A percentile compares a stretch with the other conserved stretches of the same genome.
Conservation (phyloP, 2,329 filamentous ascomycete species). For the Cadophora sp. region DNA sequence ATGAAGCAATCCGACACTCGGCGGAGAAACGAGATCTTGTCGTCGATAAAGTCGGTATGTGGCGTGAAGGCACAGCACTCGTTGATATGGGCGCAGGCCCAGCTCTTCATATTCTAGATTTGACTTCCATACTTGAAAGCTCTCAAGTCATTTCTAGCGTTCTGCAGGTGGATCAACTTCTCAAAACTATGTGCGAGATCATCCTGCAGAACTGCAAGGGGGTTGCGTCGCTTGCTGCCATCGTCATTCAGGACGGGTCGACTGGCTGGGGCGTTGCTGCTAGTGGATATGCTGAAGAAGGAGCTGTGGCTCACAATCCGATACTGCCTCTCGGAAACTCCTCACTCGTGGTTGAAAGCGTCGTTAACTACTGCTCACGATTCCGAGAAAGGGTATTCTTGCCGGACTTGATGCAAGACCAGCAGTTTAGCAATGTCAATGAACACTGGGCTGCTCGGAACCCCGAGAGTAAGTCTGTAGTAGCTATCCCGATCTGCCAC, state of each 20-base stretch:
- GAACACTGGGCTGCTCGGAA: constrained; percentile 73
- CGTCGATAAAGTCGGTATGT: constrained; percentile 63
- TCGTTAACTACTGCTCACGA: constrained; percentile 77
- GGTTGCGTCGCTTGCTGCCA: constrained; percentile 73
- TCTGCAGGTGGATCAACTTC: constrained; percentile 74
- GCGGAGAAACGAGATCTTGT: constrained; percentile 45
- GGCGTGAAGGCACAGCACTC: constrained; percentile 64
- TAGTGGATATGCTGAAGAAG: constrained; percentile 73
- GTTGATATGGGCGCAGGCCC: constrained; percentile 65
- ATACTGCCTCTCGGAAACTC: constrained; percentile 71
- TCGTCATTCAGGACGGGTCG: constrained; percentile 70
- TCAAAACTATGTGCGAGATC: constrained; percentile 83
- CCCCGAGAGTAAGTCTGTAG: constrained; percentile 74
- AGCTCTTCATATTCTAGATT: constrained; percentile 81
- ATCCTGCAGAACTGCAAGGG: constrained; percentile 79
- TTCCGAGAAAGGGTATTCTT: constrained; percentile 80
- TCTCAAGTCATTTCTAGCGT: constrained; percentile 83
- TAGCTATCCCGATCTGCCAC: constrained; percentile 79
- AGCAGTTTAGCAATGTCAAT: constrained; percentile 78
- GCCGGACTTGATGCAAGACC: constrained; percentile 75
- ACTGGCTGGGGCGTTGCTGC: constrained; percentile 73
- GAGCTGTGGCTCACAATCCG: constrained; percentile 70
- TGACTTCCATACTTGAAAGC: constrained; percentile 80
- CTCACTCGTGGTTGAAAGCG: constrained; percentile 75
- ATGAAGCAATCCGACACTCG: constrained; percentile 46